Evolutionary conservation across 345 rosid species (phyloP), one percentile per base, ranked within the genome.

Genomic region (Dipteronia sinensis): DNA sequence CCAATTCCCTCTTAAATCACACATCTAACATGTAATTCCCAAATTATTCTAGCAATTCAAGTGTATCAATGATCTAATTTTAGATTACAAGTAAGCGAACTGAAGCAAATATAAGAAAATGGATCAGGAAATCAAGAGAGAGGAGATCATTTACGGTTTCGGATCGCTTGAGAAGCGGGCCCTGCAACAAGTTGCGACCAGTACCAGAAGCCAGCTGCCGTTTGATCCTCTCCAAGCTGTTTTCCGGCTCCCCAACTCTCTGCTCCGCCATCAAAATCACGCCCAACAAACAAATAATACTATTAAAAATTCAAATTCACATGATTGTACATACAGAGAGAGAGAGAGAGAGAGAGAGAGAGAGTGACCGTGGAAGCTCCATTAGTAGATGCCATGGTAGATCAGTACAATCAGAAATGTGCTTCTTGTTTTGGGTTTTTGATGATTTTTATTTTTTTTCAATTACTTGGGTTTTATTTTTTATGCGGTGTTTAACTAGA

Each of bases 151-250:
- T 42, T 83, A 92, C 99, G 51, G 99, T 97, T 87, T 97, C 99
- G 65, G 98, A 97, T 83, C 99, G 97, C 89, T 97, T 97, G 76
- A 88, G 94, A 78, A 97, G 98, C 2, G 99, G 99, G 61, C 99
- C 99, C 80, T 97, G 98, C 69, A 97, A 82, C 86, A 94, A 85
- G 72, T 86, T 91, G 71, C 98, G 82, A 65, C 98, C 96, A 61
- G 99, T 94, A 83, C 98, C 98, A 10, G 98, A 89, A 40, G 98
- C 96, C 64, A 97, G 74, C 81, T 97, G 98, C 78, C 99, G 87
- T 84, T 97, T 97, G 89, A 97, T 94, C 94, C 84, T 94, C 82
- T 94, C 99, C 88, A 96, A 89, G 85, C 97, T 92, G 84, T 83
- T 91, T 79, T 89, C 94, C 7, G 92, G 86, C 80, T 88, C 94